phyloP scores from a whole-genome alignment of 2,329 filamentous ascomycete genomes.

The Colletotrichum paranaense region DNA sequence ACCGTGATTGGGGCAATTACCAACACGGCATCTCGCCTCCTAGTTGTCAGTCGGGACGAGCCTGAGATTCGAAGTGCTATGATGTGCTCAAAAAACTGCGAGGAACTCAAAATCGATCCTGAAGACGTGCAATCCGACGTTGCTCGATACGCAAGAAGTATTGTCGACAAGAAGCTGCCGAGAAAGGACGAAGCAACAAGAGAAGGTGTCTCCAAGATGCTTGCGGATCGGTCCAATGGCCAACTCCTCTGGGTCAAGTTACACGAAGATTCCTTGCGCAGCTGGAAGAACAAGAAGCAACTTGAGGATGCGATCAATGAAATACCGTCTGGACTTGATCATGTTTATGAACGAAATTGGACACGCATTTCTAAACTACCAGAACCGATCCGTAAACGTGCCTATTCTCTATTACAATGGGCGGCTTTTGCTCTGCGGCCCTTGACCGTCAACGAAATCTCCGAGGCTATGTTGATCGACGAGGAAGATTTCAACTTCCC shows the following conservation, averaged over 20 bases:
- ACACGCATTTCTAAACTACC: constrained; percentile 35
- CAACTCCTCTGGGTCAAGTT: constrained; percentile 49
- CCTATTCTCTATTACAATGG: constrained; percentile 45
- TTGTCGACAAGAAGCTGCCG: constrained; percentile 43
- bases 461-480: constrained; percentile 40
- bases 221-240: constrained; percentile 43
- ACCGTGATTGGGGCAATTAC: constrained; percentile 16
- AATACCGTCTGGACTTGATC: constrained; percentile 41
- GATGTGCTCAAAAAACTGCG: not conserved
- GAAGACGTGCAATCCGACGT: constrained; percentile 41
- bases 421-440: constrained; percentile 39
- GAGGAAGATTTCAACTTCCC: constrained; percentile 37
- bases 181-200: constrained; percentile 40
- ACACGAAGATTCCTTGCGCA: constrained; percentile 40
- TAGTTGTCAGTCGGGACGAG: constrained; percentile 42
- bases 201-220: constrained; percentile 37
- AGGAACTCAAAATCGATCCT: constrained; percentile 37
- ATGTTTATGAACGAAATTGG: constrained; percentile 47
- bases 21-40: not conserved
- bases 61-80: constrained; percentile 39
- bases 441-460: constrained; percentile 39
- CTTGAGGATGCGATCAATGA: constrained; percentile 42
- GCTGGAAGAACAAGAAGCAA: constrained; percentile 42
- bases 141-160: constrained; percentile 37
- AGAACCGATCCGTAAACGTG: constrained; percentile 36